Conservation (phyloP, 192 early-diverging fungal species). For the Backusella liffmaniae region DNA sequence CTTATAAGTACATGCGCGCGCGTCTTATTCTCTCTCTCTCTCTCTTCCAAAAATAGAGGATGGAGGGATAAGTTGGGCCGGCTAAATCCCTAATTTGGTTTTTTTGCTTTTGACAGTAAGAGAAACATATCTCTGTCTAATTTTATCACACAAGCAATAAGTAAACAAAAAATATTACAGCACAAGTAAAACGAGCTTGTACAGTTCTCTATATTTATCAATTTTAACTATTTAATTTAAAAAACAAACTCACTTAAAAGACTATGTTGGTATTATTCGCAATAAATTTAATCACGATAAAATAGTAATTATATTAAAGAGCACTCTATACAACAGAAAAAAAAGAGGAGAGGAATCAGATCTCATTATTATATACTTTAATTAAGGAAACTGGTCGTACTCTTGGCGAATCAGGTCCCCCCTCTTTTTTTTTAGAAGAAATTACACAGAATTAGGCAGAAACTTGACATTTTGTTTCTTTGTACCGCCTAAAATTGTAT, state of each 20-base stretch:
- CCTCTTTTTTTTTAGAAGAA: neutral
- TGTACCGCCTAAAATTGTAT: neutral
- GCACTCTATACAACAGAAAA: neutral
- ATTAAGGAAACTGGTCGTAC: neutral
- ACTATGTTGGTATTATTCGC: neutral
- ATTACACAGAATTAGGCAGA: neutral
- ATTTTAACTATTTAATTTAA: slow-evolving; percentile 10
- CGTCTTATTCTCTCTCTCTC: neutral
- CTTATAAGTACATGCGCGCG: neutral
- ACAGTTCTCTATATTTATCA: neutral
- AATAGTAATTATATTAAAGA: neutral
- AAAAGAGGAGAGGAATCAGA: neutral
- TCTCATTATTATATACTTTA: neutral
- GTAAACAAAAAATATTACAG: slow-evolving; percentile 5
- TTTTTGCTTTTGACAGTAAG: neutral
- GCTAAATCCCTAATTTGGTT: neutral
- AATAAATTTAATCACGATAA: slow-evolving; percentile 3
- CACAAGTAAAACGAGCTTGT: slow-evolving; percentile 1
- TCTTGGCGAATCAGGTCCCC: neutral
- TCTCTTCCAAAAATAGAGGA: neutral
- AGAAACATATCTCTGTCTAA: neutral
- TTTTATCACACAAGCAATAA: neutral
- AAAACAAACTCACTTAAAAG: neutral
- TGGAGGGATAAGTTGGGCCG: neutral
- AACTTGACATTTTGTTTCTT: neutral